These are phyloP conservation scores for Paspalum notatum DNA, from an alignment of 176 grass and related monocot genomes.

Conservation along the genomic window DNA sequence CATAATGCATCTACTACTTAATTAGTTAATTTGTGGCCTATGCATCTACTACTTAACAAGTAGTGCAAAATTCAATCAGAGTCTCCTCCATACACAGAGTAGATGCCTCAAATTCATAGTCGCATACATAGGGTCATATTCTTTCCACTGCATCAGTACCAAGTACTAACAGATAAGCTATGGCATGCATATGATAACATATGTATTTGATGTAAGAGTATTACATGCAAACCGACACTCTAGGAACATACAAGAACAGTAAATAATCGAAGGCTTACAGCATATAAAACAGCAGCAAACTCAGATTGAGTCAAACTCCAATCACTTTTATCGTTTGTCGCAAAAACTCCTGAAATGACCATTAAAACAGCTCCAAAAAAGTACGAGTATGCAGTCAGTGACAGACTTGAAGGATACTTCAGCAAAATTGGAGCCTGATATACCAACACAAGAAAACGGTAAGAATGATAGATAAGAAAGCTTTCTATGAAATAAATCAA, in stretches of 20 bases:
- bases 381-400: conserved; percentile 86
- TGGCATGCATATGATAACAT: background rate
- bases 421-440: conserved; percentile 85
- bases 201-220: background rate
- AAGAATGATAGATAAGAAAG: conserved; percentile 33
- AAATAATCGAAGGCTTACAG: conserved; percentile 63
- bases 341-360: conserved; percentile 70
- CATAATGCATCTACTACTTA: background rate
- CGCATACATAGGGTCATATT: background rate
- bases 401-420: conserved; percentile 78
- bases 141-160: background rate
- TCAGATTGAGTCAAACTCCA: conserved; percentile 83
- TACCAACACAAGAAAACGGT: conserved; percentile 11
- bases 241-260: background rate
- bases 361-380: conserved; percentile 83
- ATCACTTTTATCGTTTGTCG: conserved; percentile 53
- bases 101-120: conserved; percentile 27
- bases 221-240: conserved; percentile 1
- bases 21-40: conserved; percentile 2
- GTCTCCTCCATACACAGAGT: conserved; percentile 4
- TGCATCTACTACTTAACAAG: conserved; percentile 24
- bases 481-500: conserved; percentile 2
- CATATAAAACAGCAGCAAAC: conserved; percentile 79
- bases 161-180: background rate
- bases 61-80: conserved; percentile 17